phyloP scores from a whole-genome alignment of 176 grass and related monocot species.

The Avena sativa region DNA sequence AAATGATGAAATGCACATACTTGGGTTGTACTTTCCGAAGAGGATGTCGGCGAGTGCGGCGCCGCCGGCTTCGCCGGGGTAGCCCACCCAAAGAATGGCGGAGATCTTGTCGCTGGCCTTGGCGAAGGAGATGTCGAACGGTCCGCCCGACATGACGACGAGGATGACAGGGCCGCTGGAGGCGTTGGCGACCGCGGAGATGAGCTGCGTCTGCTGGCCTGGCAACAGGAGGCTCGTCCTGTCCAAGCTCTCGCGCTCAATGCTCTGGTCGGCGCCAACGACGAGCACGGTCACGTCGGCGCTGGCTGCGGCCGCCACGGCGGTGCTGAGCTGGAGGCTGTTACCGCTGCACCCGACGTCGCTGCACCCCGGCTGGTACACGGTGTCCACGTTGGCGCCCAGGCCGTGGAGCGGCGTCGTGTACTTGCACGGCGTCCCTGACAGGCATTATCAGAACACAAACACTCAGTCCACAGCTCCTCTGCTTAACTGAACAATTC shows the following conservation, averaged over 20 bases:
- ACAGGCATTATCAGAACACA: neutral
- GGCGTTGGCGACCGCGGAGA: conserved; percentile 71
- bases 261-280: conserved; percentile 71
- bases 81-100: conserved; percentile 87
- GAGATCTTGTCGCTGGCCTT: conserved; percentile 64
- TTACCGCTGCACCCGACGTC: conserved; percentile 72
- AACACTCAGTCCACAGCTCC: neutral
- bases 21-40: conserved; percentile 80
- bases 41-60: conserved; percentile 81
- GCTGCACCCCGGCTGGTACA: conserved; percentile 82
- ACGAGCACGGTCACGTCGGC: conserved; percentile 88
- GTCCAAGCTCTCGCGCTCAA: conserved; percentile 85
- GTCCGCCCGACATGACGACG: conserved; percentile 92
- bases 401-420: conserved; percentile 83
- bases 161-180: conserved; percentile 79
- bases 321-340: conserved; percentile 64
- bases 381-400: conserved; percentile 52
- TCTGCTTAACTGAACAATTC: neutral
- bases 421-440: conserved; percentile 84
- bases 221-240: conserved; percentile 72
- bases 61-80: conserved; percentile 90
- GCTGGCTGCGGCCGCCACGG: conserved; percentile 62
- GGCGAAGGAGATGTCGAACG: conserved; percentile 72
- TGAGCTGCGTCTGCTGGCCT: conserved; percentile 64
- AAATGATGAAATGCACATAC: conserved; percentile 37